Evolutionary conservation across 2,329 filamentous ascomycete species (phyloP), one percentile per base, ranked within the genome.

Genomic region (Celoporthe dispersa): DNA sequence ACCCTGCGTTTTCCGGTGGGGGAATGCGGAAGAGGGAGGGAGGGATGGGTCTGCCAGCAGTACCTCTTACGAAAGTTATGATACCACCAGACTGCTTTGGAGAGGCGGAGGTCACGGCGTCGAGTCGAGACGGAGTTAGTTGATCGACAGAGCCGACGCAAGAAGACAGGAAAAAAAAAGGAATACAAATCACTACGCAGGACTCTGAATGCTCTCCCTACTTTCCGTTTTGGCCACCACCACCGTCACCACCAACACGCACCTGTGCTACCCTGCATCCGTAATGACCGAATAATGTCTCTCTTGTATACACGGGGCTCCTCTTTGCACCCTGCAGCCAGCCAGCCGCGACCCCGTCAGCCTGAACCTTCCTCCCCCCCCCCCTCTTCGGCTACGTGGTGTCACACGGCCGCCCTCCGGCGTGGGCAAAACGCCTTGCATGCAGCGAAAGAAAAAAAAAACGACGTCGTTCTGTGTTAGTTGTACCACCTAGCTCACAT

Each of bases 41-140:
- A 39, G 70, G 67, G 44, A 44, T 19, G 44, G 11, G 44, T 48
- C 67, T 53, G 39, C 59, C 59, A 70, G 67, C 70, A 71, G 67
- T 65, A 65, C 67, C 67, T 67, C 3, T n/a, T 48, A 67, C 67
- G 63, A 70, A 67, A 59, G 60, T 53, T 61, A 71, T 69, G 70
- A 69, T 71, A 69, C 70, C 70, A 71, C 44, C 44, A 69, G 67
- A 66, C 53, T 59, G 64, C 37, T 55, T 37, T 31, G 53, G 31
- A 16, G 28, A 53, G 19, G 22, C 19, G 25, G 22, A 37, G 41
- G 9, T 8, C 14, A 16, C 2, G 19, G 28, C 28, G 39, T 57
- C 31, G 48, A 37, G 35, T 57, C 48, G n/a, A 37, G 48, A 25
- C 31, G 33, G 55, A 14, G 41, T 16, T 39, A 7, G 31, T 59